Percentiles rank a stretch among this genome's conserved stretches.
Evolutionary conservation across 1,139 yeast genomes (phyloP).

Genomic region (Scheffersomyces cryptocercus): DNA sequence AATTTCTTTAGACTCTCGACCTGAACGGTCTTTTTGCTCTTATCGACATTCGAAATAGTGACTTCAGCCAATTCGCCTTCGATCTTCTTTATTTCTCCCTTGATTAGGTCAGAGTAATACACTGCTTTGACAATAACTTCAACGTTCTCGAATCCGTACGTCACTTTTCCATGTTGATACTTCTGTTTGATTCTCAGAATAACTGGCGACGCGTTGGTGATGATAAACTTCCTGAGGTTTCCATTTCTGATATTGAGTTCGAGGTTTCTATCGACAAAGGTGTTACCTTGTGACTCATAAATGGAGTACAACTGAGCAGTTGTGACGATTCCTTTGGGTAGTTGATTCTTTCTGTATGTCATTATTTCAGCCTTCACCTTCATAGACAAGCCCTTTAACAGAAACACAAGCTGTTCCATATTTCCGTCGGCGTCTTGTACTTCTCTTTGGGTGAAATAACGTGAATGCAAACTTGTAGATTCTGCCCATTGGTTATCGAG

Average conservation of each 20-base stretch:
- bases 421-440: constrained; percentile 8
- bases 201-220: constrained; percentile 48
- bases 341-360: constrained; percentile 30
- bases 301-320: constrained; percentile 43
- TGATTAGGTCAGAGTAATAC: constrained; percentile 22
- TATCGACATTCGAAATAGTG: constrained; percentile 5
- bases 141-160: constrained; percentile 48
- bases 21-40: constrained; percentile 5
- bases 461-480: constrained; percentile 24
- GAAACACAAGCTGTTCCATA: constrained; percentile 34
- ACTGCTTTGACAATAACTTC: constrained; percentile 36
- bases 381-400: constrained; percentile 35
- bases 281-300: constrained; percentile 41
- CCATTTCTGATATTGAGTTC: constrained; percentile 39
- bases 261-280: constrained; percentile 44
- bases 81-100: constrained; percentile 7
- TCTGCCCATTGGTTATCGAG: constrained; percentile 43
- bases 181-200: constrained; percentile 39
- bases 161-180: constrained; percentile 35
- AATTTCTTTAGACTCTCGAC: constrained; percentile 24
- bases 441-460: constrained; percentile 18
- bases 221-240: constrained; percentile 36
- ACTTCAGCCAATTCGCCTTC: constrained; percentile 3
- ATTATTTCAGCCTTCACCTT: constrained; percentile 39
- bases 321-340: constrained; percentile 40